These are phyloP conservation scores for Metschnikowia gruessii DNA, from an alignment of 805 yeast genomes.

Conservation along the genomic window DNA sequence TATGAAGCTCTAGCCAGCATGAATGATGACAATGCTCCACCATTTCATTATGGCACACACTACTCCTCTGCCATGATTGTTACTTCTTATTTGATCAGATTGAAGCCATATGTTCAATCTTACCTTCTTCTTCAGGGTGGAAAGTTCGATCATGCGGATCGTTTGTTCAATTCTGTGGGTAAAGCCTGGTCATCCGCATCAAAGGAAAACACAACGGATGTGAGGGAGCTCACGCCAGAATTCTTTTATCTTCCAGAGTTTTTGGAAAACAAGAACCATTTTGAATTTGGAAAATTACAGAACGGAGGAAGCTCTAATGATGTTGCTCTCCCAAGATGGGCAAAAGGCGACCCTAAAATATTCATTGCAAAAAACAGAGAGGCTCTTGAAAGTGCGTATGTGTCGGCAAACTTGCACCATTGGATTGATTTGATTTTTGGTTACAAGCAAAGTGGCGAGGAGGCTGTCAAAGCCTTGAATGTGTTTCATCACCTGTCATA, in stretches of 20 bases:
- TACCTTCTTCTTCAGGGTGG: constrained; percentile 82
- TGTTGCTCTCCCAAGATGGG: constrained; percentile 82
- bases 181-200: constrained; percentile 83
- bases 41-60: constrained; percentile 92
- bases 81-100: constrained; percentile 69
- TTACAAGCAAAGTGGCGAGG: constrained; percentile 67
- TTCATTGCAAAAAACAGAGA: constrained; percentile 75
- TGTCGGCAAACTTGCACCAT: constrained; percentile 66
- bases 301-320: constrained; percentile 55
- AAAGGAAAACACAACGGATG: constrained; percentile 78
- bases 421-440: constrained; percentile 92
- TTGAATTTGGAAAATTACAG: constrained; percentile 70
- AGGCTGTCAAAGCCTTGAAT: constrained; percentile 64
- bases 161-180: constrained; percentile 70
- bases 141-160: constrained; percentile 82
- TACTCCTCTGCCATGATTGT: constrained; percentile 94
- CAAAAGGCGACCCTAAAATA: constrained; percentile 67
- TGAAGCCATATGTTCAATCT: constrained; percentile 79
- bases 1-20: constrained; percentile 67
- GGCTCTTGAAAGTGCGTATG: constrained; percentile 81
- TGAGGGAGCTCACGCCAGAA: constrained; percentile 83
- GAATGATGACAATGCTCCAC: constrained; percentile 56
- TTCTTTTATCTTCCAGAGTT: constrained; percentile 83
- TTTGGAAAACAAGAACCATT: constrained; percentile 58
- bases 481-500: constrained; percentile 84